A percentile compares a stretch with the other conserved stretches of the same genome.
Conservation (phyloP, 164 flowering plant genomes). For the Brasenia schreberi region DNA sequence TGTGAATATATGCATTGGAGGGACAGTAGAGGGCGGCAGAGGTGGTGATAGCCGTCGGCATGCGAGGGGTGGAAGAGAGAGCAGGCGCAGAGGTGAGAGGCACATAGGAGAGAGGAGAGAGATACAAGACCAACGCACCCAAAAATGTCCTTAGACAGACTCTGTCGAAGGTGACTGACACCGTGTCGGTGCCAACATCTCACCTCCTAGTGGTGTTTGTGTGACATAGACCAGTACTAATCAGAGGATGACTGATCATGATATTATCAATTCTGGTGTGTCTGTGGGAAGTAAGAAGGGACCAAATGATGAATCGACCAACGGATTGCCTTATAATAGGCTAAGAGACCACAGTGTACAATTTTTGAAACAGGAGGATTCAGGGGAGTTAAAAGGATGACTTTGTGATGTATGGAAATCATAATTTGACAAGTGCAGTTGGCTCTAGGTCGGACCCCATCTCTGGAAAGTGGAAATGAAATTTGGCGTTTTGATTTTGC, state of each 20-base stretch:
- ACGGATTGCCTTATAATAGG: slow-evolving; percentile 14
- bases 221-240: too few relatives aligned
- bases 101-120: too few relatives aligned
- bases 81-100: too few relatives aligned
- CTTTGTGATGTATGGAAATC: slow-evolving; percentile 36
- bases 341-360: slow-evolving; percentile 23
- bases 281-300: slow-evolving; percentile 9
- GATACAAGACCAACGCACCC: too few relatives aligned
- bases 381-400: slow-evolving; percentile 34
- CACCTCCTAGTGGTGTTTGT: too few relatives aligned
- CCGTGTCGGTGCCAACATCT: too few relatives aligned
- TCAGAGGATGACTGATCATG: slow-evolving; percentile 19
- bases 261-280: slow-evolving; percentile 22
- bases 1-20: too few relatives aligned
- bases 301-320: slow-evolving; percentile 32
- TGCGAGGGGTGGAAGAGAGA: too few relatives aligned
- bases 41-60: too few relatives aligned
- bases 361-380: slow-evolving; percentile 29
- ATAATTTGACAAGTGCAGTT: slow-evolving; percentile 13
- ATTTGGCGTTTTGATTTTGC: slow-evolving; percentile 18
- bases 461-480: slow-evolving; percentile 28
- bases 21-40: too few relatives aligned
- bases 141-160: too few relatives aligned
- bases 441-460: slow-evolving; percentile 35
- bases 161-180: too few relatives aligned